Percentiles rank a stretch among this genome's conserved stretches.
Evolutionary conservation across 106 monocot genomes (phyloP).

Genomic region (Cymbidium sinense): DNA sequence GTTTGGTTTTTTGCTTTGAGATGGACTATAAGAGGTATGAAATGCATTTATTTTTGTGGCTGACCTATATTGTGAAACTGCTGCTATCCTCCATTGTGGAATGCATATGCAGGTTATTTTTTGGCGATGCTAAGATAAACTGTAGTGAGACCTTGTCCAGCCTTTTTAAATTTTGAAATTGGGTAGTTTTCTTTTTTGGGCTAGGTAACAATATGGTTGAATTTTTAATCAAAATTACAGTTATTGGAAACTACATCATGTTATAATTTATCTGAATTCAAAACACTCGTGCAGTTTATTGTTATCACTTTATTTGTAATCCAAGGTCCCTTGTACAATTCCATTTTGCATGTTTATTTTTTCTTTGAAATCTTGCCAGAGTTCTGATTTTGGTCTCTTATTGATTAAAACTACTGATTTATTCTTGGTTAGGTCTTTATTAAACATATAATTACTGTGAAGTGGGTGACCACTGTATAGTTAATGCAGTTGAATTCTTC

Average conservation of each 20-base stretch:
- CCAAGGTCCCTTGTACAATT: background rate
- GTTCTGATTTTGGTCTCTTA: background rate
- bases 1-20: background rate
- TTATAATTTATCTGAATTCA: background rate
- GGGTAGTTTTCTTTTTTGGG: background rate
- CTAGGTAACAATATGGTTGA: background rate
- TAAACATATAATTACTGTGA: too few relatives aligned
- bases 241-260: background rate
- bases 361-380: background rate
- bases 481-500: too few relatives aligned
- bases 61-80: background rate
- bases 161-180: background rate
- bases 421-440: background rate
- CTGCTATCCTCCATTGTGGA: background rate
- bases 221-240: background rate
- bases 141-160: background rate
- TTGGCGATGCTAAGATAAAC: background rate
- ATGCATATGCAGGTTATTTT: background rate
- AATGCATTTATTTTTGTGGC: background rate
- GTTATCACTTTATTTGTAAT: background rate
- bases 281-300: background rate
- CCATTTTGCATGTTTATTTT: background rate
- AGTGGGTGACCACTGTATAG: too few relatives aligned
- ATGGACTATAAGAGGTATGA: too few relatives aligned
- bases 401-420: background rate